Evolutionary conservation across 306 rosid species (phyloP), one percentile per base, ranked within the genome.

Genomic region (Chamaecrista fasciculata): DNA sequence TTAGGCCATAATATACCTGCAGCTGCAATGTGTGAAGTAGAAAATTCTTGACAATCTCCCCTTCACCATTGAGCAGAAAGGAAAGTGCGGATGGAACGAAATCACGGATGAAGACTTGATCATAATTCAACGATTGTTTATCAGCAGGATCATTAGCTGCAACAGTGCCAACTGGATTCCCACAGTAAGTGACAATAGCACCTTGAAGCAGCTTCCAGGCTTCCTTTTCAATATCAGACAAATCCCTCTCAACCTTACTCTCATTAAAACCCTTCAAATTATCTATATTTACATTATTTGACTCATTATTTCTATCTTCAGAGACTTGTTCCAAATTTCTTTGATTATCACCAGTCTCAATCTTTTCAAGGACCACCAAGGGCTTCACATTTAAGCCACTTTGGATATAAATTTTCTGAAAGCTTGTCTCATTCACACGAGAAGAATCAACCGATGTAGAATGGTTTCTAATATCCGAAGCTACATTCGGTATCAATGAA

Each of bases 81-180:
- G 96, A 89, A 67, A 92, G 88, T 0, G 95, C 98, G 0, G 98
- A 89, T 1, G 98, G 96, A 62, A 92, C 86, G 28, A 92, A 92
- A 79, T 92, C 98, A 44, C 98, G 96, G 71, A 92, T 76, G 40
- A 92, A 92, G 61, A 92, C 92, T 82, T 92, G 98, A 76, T 92
- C 98, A 46, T 92, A 92, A 61, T 92, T 92, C 74, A 89, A 75
- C 15, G 95, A 86, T 29, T 85, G 87, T 57, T 84, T 79, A 67
- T 87, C 98, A 2, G 74, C 86, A 1, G 87, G 74, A 83, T 89
- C 95, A 61, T 79, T 84, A 15, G 98, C 96, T 23, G 98, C 98
- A 69, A 92, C 83, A 52, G 98, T 92, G 63, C 98, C 98, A 69
- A 89, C 92, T 0, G 96, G 92, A 83, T 70, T 83, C 62, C 95